Conservation (phyloP, 345 rosid species). For the Lepidium sativum region DNA sequence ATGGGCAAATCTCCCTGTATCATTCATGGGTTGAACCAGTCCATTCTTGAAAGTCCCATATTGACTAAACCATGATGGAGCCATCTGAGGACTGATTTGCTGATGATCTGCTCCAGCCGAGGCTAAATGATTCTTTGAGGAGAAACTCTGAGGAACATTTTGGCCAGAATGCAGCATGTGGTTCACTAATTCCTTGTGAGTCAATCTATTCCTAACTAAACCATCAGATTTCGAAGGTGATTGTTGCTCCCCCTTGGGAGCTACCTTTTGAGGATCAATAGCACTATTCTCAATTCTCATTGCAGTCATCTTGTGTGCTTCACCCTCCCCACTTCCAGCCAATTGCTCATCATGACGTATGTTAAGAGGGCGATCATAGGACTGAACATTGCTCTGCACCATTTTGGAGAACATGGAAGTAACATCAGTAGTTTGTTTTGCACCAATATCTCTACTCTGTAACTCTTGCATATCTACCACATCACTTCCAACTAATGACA, state of each 20-base stretch:
- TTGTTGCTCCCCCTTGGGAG: slow-evolving; percentile 36
- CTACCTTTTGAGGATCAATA: slow-evolving; percentile 36
- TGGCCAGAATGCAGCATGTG: slow-evolving; percentile 26
- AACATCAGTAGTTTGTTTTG: slow-evolving; percentile 29
- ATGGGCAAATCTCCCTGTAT: slow-evolving; percentile 30
- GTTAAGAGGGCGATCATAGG: slow-evolving; percentile 50
- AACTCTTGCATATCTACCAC: slow-evolving; percentile 16
- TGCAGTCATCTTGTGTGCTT: slow-evolving; percentile 37
- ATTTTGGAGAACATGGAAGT: slow-evolving; percentile 22
- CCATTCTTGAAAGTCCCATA: slow-evolving; percentile 64
- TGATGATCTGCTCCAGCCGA: slow-evolving; percentile 39
- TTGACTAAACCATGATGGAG: slow-evolving; percentile 73
- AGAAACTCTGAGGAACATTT: slow-evolving; percentile 30
- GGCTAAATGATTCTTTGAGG: slow-evolving; percentile 30
- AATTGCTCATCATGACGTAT: slow-evolving; percentile 45
- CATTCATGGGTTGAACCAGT: slow-evolving; percentile 40
- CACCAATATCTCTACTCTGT: slow-evolving; percentile 33
- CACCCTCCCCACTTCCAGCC: slow-evolving; percentile 41
- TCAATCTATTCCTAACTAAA: slow-evolving; percentile 25
- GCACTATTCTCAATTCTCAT: slow-evolving; percentile 43
- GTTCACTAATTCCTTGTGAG: slow-evolving; percentile 22
- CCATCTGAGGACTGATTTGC: slow-evolving; percentile 63
- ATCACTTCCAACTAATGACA: slow-evolving; percentile 31
- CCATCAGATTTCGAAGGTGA: slow-evolving; percentile 33
- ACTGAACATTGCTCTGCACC: slow-evolving; percentile 46